These are phyloP conservation scores for Saccharomyces kudriavzevii DNA, from an alignment of 805 yeast species.

Conservation along the genomic window DNA sequence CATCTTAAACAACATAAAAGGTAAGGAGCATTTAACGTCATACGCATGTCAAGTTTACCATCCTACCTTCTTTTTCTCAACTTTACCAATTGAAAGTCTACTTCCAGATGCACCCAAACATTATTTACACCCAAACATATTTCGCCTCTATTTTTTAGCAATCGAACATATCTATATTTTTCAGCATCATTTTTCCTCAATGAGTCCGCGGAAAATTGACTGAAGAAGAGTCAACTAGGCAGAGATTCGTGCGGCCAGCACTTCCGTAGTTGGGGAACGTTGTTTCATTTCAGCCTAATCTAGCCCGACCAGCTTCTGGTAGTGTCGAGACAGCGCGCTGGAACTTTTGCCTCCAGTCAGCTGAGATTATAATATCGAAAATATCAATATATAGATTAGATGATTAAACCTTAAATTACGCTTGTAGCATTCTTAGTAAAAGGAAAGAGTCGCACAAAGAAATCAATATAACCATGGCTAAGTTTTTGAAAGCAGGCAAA, in stretches of 20 bases:
- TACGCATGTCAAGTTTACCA: background rate
- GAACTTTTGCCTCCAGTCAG: slow-evolving; percentile 10
- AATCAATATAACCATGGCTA: slow-evolving; percentile 53
- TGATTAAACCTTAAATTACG: background rate
- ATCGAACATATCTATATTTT: too few relatives aligned
- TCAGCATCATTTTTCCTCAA: too few relatives aligned
- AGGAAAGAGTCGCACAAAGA: background rate
- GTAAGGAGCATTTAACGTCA: background rate
- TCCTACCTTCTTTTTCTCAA: background rate
- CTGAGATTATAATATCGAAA: background rate
- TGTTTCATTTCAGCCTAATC: background rate
- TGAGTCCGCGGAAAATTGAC: background rate
- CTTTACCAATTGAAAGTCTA: background rate
- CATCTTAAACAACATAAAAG: background rate
- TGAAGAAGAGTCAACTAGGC: background rate
- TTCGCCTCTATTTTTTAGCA: too few relatives aligned
- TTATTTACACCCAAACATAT: background rate
- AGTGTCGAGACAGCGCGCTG: background rate
- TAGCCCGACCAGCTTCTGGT: background rate
- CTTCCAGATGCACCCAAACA: background rate
- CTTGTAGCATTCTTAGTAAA: background rate
- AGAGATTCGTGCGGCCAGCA: background rate
- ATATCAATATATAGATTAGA: background rate
- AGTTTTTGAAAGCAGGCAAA: slow-evolving; percentile 96
- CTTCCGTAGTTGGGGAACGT: background rate